Evolutionary conservation across 2,329 filamentous ascomycete species (phyloP).

Genomic region (Didymella segeticola): DNA sequence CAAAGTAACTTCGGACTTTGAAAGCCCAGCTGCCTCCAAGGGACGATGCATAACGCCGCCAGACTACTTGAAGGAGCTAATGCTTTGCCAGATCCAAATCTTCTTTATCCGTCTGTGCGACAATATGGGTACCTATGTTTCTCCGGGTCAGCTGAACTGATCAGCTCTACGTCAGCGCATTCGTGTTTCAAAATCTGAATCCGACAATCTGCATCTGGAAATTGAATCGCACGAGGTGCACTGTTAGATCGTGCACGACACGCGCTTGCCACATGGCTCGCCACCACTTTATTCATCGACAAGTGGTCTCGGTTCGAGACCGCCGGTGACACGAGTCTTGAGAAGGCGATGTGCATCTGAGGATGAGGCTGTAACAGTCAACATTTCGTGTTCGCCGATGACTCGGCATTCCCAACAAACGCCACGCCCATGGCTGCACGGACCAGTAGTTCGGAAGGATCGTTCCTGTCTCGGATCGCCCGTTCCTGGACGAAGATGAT

Average conservation of each 20-base stretch:
- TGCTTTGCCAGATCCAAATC: too few species aligned
- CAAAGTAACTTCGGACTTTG: too few species aligned
- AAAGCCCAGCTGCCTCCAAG: too few species aligned
- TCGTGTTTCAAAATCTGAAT: background rate
- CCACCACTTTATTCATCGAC: background rate
- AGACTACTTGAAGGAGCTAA: too few species aligned
- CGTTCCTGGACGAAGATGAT: constrained; percentile 2
- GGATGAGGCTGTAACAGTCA: constrained; percentile 2
- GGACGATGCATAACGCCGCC: too few species aligned
- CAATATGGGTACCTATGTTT: too few species aligned
- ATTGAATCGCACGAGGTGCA: background rate
- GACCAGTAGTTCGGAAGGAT: constrained; percentile 6
- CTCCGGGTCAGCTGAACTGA: background rate
- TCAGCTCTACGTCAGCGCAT: background rate
- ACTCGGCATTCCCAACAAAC: background rate
- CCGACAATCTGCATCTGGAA: background rate
- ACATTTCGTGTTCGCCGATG: constrained; percentile 8
- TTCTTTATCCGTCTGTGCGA: too few species aligned
- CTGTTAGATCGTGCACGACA: background rate
- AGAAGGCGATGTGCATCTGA: background rate
- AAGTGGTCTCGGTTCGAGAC: background rate
- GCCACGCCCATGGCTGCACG: constrained; percentile 1
- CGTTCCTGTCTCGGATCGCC: background rate
- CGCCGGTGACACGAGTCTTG: background rate
- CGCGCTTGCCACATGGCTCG: background rate